Conservation (phyloP, 371 early-diverging fungal species). For the Mycotypha africana region DNA sequence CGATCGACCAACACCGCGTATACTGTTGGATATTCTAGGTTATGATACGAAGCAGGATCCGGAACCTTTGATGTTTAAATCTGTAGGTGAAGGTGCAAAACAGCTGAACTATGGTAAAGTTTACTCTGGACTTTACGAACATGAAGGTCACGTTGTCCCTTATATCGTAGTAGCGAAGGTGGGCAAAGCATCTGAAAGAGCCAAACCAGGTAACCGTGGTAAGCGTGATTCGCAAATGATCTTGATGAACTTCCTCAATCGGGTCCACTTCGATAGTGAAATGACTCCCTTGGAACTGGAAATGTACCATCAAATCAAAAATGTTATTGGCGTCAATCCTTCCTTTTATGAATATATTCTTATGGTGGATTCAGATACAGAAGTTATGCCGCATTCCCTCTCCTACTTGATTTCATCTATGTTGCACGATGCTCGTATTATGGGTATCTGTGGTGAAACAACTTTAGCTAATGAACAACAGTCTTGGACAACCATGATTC, state of each 20-base stretch:
- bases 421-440: slow-evolving; percentile 77
- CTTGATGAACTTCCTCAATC: slow-evolving; percentile 95
- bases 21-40: slow-evolving; percentile 90
- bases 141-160: slow-evolving; percentile 80
- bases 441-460: slow-evolving; percentile 94
- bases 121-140: slow-evolving; percentile 92
- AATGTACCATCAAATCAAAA: slow-evolving; percentile 88
- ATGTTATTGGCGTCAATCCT: slow-evolving; percentile 86
- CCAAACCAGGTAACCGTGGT: slow-evolving; percentile 93
- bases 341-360: slow-evolving; percentile 87
- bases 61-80: slow-evolving; percentile 83
- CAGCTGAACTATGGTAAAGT: slow-evolving; percentile 95
- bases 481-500: slow-evolving; percentile 96
- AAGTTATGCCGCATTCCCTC: slow-evolving; percentile 74
- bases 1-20: slow-evolving; percentile 93
- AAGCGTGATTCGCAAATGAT: slow-evolving; percentile 99
- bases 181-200: slow-evolving; percentile 70
- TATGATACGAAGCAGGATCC: slow-evolving; percentile 79
- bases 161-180: slow-evolving; percentile 92
- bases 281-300: slow-evolving; percentile 88
- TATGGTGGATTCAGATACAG: slow-evolving; percentile 96
- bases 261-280: slow-evolving; percentile 88
- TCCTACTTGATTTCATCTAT: slow-evolving; percentile 75
- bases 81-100: slow-evolving; percentile 82
- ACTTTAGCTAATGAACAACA: slow-evolving; percentile 80